A percentile compares a stretch with the other conserved stretches of the same genome.
phyloP scores from a whole-genome alignment of 768 basidiomycete species.

The Rhodotorula babjevae region DNA sequence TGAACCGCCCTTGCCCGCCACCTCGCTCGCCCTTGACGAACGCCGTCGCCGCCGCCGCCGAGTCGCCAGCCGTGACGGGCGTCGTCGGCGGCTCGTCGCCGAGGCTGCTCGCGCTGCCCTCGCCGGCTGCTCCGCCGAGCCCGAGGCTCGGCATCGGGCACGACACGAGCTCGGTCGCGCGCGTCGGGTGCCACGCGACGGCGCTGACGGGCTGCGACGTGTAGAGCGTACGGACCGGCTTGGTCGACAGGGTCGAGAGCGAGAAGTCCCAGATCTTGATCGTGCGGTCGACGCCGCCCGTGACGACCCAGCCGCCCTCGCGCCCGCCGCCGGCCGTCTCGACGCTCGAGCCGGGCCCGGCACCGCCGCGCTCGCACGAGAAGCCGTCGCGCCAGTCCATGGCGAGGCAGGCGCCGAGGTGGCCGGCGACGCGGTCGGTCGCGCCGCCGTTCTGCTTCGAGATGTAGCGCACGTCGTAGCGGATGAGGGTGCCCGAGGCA shows the following conservation, averaged over 20 bases:
- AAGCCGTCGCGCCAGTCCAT: conserved; percentile 39
- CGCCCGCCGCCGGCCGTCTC: conserved; percentile 20
- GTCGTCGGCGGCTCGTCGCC: conserved; percentile 7
- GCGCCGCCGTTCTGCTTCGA: conserved; percentile 23
- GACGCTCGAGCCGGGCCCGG: not conserved
- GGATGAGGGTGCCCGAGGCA: conserved; percentile 35
- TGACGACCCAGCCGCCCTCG: conserved; percentile 41
- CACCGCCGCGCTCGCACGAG: not conserved
- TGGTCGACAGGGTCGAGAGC: conserved; percentile 22
- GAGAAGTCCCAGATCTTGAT: conserved; percentile 41
- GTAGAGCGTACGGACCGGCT: conserved; percentile 35
- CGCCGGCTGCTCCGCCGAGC: conserved; percentile 7
- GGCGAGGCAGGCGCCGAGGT: conserved; percentile 32
- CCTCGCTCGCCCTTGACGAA: not conserved
- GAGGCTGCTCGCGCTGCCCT: not conserved
- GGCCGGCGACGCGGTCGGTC: conserved; percentile 38
- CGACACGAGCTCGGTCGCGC: conserved; percentile 29
- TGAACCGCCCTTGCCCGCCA: too few species aligned
- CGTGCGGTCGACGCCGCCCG: conserved; percentile 38
- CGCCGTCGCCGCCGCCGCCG: not conserved
- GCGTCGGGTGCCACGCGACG: conserved; percentile 37
- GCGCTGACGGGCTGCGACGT: conserved; percentile 22
- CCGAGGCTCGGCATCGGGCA: conserved; percentile 17
- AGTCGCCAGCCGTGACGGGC: not conserved
- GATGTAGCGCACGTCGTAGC: conserved; percentile 37